phyloP scores from a whole-genome alignment of 257 asterid genomes.

The Thymus mandschuricus region DNA sequence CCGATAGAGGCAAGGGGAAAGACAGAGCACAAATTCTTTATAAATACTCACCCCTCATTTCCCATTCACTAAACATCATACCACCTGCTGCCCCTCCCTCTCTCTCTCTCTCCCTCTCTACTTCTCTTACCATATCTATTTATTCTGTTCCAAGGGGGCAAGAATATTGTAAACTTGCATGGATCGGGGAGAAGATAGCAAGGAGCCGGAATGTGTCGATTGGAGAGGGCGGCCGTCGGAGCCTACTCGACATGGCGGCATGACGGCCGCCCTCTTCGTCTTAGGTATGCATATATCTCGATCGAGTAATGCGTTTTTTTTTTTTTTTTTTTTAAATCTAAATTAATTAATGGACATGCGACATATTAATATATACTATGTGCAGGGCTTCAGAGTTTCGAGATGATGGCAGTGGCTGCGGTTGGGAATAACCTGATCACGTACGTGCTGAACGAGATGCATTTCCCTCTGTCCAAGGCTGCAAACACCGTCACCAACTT shows the following conservation, averaged over 20 bases:
- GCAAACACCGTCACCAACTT: constrained; percentile 86
- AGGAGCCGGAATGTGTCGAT: constrained; percentile 43
- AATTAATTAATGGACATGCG: neutral
- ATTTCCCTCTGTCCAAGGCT: constrained; percentile 65
- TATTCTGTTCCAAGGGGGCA: neutral
- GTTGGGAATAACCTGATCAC: constrained; percentile 81
- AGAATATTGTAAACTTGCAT: neutral
- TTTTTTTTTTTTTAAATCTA: too few relatives aligned
- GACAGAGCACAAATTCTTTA: constrained; percentile 15
- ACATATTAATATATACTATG: too few relatives aligned
- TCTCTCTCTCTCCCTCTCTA: neutral
- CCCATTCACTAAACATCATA: neutral
- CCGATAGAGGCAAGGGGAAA: neutral
- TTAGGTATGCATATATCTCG: constrained; percentile 41
- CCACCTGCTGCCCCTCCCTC: neutral
- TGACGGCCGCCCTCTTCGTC: constrained; percentile 72
- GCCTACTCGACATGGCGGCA: constrained; percentile 69
- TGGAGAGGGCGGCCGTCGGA: constrained; percentile 76
- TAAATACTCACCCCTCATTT: constrained; percentile 36
- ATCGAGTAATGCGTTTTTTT: neutral
- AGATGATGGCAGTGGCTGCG: constrained; percentile 84
- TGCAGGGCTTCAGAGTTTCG: constrained; percentile 71
- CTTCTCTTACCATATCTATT: neutral
- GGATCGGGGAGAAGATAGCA: constrained; percentile 40
- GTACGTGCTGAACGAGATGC: constrained; percentile 73